A percentile compares a stretch with the other conserved stretches of the same genome.
phyloP scores from a whole-genome alignment of 2,329 filamentous ascomycete genomes.

The Dryadomyces quercus-mongolicae region DNA sequence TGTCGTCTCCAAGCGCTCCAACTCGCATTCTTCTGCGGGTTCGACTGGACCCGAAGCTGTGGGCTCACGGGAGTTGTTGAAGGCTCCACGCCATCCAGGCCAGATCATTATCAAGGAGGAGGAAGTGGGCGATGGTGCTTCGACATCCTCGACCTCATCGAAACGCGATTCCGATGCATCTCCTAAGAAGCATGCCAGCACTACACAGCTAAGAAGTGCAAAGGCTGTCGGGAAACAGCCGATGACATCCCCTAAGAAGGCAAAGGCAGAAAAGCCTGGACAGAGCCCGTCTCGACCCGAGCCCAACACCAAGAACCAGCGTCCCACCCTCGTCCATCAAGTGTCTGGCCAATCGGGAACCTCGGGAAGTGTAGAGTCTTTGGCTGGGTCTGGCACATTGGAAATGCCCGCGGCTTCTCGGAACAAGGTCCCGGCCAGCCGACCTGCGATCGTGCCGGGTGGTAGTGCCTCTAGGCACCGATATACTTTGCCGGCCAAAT shows the following conservation, averaged over 20 bases:
- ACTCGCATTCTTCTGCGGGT: constrained; percentile 31
- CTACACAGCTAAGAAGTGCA: constrained; percentile 19
- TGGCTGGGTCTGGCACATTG: neutral
- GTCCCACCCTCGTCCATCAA: neutral
- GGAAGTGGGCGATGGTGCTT: neutral
- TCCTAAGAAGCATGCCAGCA: neutral
- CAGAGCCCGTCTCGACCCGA: neutral
- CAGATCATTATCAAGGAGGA: constrained; percentile 5
- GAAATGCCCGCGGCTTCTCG: constrained; percentile 5
- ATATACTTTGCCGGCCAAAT: neutral
- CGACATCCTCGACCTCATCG: neutral
- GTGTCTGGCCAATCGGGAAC: neutral
- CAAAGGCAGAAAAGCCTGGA: neutral
- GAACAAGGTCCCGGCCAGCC: neutral
- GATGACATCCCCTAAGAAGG: constrained; percentile 3
- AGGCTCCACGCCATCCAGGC: neutral
- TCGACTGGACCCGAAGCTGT: constrained; percentile 21
- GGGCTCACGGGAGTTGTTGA: constrained; percentile 8
- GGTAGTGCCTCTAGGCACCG: neutral
- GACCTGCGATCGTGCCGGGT: neutral
- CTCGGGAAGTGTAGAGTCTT: constrained; percentile 4
- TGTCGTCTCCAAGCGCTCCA: constrained; percentile 30
- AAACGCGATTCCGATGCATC: neutral
- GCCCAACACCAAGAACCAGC: neutral
- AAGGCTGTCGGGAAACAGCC: constrained; percentile 39